Conservation (phyloP, 805 yeast genomes). For the Torulaspora franciscae region DNA sequence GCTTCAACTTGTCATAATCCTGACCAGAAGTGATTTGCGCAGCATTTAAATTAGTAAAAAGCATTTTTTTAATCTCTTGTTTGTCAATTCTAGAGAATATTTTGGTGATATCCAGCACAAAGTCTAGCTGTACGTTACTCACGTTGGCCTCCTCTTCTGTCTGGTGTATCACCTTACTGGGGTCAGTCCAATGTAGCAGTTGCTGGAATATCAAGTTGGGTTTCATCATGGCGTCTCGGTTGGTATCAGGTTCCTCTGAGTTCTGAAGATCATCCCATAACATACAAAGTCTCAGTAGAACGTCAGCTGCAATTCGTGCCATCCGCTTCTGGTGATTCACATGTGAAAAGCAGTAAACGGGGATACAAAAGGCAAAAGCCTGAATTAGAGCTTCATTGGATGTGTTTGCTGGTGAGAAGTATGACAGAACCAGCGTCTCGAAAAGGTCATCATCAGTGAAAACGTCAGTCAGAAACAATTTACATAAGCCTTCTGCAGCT, state of each 20-base stretch:
- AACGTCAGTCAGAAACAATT: slow-evolving; percentile 71
- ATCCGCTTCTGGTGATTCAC: slow-evolving; percentile 63
- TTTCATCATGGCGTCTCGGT: slow-evolving; percentile 28
- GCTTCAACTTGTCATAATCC: slow-evolving; percentile 24
- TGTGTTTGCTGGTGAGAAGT: slow-evolving; percentile 65
- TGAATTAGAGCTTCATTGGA: slow-evolving; percentile 66
- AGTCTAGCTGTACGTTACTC: slow-evolving; percentile 52
- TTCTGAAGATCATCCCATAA: slow-evolving; percentile 38
- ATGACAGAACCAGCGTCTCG: slow-evolving; percentile 65
- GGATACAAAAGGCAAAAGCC: slow-evolving; percentile 79
- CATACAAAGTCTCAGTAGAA: slow-evolving; percentile 52
- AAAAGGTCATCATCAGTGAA: slow-evolving; percentile 65
- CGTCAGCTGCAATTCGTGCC: slow-evolving; percentile 60
- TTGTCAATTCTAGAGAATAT: slow-evolving; percentile 45
- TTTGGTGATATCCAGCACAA: slow-evolving; percentile 51
- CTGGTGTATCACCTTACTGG: slow-evolving; percentile 53
- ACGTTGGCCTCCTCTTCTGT: slow-evolving; percentile 38
- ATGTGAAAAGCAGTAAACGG: slow-evolving; percentile 80
- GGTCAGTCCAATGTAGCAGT: slow-evolving; percentile 81
- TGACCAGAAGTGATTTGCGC: slow-evolving; percentile 40
- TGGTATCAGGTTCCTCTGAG: slow-evolving; percentile 30
- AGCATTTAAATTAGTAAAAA: slow-evolving; percentile 48
- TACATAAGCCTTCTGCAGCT: slow-evolving; percentile 83
- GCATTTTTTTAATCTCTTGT: slow-evolving; percentile 49
- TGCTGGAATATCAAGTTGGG: slow-evolving; percentile 63